Base-by-base conservation (phyloP, 1,284 basidiomycete genomes). In the Cutaneotrichosporon spelunceum region DNA sequence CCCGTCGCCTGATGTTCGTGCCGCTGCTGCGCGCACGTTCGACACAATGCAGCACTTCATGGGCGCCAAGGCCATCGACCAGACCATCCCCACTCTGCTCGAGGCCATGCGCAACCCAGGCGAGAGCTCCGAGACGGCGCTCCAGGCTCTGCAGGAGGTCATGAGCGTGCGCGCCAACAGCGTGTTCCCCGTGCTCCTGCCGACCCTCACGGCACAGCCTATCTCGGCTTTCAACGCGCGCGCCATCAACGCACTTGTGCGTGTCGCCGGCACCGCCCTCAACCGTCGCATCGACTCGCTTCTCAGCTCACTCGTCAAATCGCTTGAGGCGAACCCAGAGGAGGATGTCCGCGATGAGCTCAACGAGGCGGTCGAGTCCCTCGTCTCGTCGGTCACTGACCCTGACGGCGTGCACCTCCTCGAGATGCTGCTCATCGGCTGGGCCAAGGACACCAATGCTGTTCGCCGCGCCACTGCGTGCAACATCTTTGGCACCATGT, bases 111-210 rank as follows among this genome's bases (percentile, higher is more conserved):
- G 90, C 30, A 88, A 92, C 77, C 90, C 91, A 23, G 93, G 92
- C 10, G 89, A 89, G 70, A 87, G 88, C 34, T 95, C 94, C 16
- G 93, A 92, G 30, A 97, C 95, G n/a, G 94, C 96, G 13, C 83
- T 99, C 71, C 79, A 82, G 52, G 96, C 96, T 1, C 81, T 99
- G 56, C 88, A 86, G 68, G 96, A 99, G 81, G 91, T 98, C 66
- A 95, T 95, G 91, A 86, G 84, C 70, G 91, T 93, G 94, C 70
- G 92, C 56, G 90, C 93, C 13, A 84, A 88, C 50, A 93, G 90
- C 14, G 94, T 99, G 55, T 98, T 99, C 90, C 96, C 96, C 0
- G 90, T 96, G n/a, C 82, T 99, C 58, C 91, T 99, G 56, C 96
- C 95, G 0, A 94, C 93, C 7, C 83, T 99, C 65, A 93, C 91